Percentiles rank a stretch among this genome's conserved stretches.
These are phyloP conservation scores for Pyricularia sp. DNA, from an alignment of 2,329 filamentous ascomycete genomes.

Conservation along the genomic window DNA sequence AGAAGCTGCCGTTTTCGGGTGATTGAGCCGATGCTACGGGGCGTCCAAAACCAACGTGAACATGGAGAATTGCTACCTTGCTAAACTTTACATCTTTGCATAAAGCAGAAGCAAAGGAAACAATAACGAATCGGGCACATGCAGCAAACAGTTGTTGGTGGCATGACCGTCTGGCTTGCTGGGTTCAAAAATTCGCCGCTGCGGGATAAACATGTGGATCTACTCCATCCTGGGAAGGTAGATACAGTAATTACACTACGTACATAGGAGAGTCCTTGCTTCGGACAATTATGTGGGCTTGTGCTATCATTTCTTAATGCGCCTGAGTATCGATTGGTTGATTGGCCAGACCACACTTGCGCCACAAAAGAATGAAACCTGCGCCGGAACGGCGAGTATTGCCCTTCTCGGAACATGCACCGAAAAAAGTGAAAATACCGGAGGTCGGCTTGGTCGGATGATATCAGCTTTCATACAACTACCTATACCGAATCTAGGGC, in stretches of 20 bases:
- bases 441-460: background rate
- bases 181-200: background rate
- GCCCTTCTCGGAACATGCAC: background rate
- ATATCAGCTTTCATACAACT: background rate
- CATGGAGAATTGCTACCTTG: background rate
- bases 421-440: background rate
- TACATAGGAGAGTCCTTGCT: background rate
- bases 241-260: no score
- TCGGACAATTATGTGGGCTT: background rate
- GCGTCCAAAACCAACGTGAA: background rate
- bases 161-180: background rate
- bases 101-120: background rate
- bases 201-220: background rate
- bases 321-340: background rate
- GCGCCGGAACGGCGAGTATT: background rate
- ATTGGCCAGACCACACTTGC: background rate
- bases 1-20: background rate
- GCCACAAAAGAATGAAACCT: background rate
- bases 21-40: background rate
- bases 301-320: background rate
- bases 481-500: background rate
- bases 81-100: background rate
- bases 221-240: background rate
- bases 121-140: background rate
- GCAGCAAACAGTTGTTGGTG: background rate